Evolutionary conservation across 1,284 basidiomycete genomes (phyloP).

Genomic region (Leccinum fallax): DNA sequence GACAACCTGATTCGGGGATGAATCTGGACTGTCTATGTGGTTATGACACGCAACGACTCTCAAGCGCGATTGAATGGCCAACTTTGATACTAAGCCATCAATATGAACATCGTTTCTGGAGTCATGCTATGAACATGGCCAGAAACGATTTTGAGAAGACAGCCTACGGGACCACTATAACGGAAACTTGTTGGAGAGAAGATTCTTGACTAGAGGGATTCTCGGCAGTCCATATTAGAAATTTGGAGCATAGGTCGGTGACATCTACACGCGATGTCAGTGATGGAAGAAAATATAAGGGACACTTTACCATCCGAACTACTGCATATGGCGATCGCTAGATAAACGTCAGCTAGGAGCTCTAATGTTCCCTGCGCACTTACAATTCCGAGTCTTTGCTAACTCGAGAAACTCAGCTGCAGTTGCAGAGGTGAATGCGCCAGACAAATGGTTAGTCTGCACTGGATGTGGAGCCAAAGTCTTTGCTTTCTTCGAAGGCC

Average conservation of each 20-base stretch:
- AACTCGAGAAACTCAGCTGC: slow-evolving; percentile 21
- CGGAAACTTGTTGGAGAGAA: slow-evolving; percentile 15
- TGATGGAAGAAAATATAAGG: background rate
- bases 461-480: background rate
- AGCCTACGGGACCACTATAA: slow-evolving; percentile 27
- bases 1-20: slow-evolving; percentile 41
- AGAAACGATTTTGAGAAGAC: background rate
- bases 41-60: slow-evolving; percentile 26
- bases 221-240: slow-evolving; percentile 24
- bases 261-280: slow-evolving; percentile 22
- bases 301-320: slow-evolving; percentile 23
- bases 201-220: background rate
- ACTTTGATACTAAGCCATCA: slow-evolving; percentile 21
- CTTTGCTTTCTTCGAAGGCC: slow-evolving; percentile 19
- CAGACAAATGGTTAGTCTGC: background rate
- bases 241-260: slow-evolving; percentile 21
- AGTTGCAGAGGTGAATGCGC: slow-evolving; percentile 11
- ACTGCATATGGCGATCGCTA: slow-evolving; percentile 25
- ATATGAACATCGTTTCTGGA: slow-evolving; percentile 17
- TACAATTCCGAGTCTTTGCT: slow-evolving; percentile 27
- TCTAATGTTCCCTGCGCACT: slow-evolving; percentile 5
- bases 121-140: slow-evolving; percentile 4
- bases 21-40: slow-evolving; percentile 24
- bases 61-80: slow-evolving; percentile 22
- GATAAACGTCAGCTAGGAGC: slow-evolving; percentile 3